Percentiles rank a stretch among this genome's conserved stretches.
These are phyloP conservation scores for Alternaria conjuncta DNA, from an alignment of 2,329 filamentous ascomycete species.

Conservation along the genomic window DNA sequence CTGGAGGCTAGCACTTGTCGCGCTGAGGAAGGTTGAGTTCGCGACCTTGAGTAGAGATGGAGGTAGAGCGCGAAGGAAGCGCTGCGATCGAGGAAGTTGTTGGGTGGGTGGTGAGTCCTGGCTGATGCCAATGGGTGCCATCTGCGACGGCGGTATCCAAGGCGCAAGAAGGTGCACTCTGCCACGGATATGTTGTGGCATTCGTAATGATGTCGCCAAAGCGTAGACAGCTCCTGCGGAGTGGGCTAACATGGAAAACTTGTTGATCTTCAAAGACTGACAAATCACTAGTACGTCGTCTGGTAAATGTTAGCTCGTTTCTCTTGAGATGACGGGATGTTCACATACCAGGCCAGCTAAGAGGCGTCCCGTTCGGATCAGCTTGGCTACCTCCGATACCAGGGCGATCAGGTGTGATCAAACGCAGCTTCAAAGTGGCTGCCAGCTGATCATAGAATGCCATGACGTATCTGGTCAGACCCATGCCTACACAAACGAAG, in stretches of 20 bases:
- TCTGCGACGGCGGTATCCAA: constrained; percentile 85
- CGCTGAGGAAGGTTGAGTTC: constrained; percentile 93
- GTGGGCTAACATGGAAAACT: constrained; percentile 95
- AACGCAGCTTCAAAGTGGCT: constrained; percentile 80
- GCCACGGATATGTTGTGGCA: constrained; percentile 94
- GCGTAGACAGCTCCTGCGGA: constrained; percentile 98
- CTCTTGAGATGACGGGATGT: constrained; percentile 25
- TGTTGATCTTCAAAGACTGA: constrained; percentile 87
- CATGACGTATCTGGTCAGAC: constrained; percentile 91
- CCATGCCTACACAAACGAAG: constrained; percentile 98
- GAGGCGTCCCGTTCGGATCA: constrained; percentile 82
- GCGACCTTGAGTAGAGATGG: constrained; percentile 91
- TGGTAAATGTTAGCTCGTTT: constrained; percentile 49
- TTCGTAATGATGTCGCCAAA: constrained; percentile 89
- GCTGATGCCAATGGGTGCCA: constrained; percentile 61
- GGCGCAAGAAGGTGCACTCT: constrained; percentile 93
- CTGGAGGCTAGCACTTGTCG: constrained; percentile 80
- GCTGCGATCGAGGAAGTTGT: constrained; percentile 88
- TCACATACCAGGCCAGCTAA: constrained; percentile 86
- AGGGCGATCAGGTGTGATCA: constrained; percentile 93
- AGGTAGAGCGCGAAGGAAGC: constrained; percentile 86
- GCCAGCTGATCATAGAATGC: constrained; percentile 98
- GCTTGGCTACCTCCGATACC: constrained; percentile 91
- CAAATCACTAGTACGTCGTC: constrained; percentile 94
- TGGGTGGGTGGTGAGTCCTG: constrained; percentile 79